Base-by-base conservation (phyloP, 306 rosid genomes). In the Boehmeria nivea region DNA sequence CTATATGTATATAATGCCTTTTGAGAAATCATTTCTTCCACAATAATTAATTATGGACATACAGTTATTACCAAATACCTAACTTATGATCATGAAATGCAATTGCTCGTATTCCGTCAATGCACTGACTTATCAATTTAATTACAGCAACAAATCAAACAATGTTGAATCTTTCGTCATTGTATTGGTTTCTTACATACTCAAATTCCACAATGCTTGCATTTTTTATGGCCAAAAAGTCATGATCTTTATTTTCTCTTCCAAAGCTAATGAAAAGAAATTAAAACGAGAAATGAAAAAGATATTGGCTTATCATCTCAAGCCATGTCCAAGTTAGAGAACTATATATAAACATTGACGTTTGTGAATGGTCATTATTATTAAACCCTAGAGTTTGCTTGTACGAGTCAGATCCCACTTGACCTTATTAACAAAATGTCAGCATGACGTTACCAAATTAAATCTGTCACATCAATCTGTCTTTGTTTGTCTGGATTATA, bases 341-440 rank as follows among this genome's bases (percentile, higher is more conserved):
- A 15, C 19, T 16, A 1, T 34, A 16, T 33, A 31, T 9, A 9
- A 12, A 18, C 6, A 1, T 37, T 55, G 13, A 28, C 31, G 39
- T 20, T 51, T 50, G 3, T 31, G 58, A 12, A 39, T 46, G 27
- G 14, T 65, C 46, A 39, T 40, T 40, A 40, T 11, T 40, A 40
- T 40, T 40, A 8, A 40, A 47, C 27, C 43, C 33, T 54, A 8
- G 27, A 25, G 78, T 68, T 70, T 50, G 72, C 63, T 60, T 80
- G 20, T 60, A 71, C 57, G 43, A 76, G 88, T 88, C 97, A 82
- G 79, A 80, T 80, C 72, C 86, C 94, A 85, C 91, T 66, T 16
- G 10, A n/a, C n/a, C n/a, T n/a, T n/a, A n/a, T n/a, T n/a, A n/a
- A n/a, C n/a, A 63, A 73, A 57, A 21, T 63, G 62, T 76, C 81